Conservation (phyloP, 768 basidiomycete species). For the Psilocybe azurescens region DNA sequence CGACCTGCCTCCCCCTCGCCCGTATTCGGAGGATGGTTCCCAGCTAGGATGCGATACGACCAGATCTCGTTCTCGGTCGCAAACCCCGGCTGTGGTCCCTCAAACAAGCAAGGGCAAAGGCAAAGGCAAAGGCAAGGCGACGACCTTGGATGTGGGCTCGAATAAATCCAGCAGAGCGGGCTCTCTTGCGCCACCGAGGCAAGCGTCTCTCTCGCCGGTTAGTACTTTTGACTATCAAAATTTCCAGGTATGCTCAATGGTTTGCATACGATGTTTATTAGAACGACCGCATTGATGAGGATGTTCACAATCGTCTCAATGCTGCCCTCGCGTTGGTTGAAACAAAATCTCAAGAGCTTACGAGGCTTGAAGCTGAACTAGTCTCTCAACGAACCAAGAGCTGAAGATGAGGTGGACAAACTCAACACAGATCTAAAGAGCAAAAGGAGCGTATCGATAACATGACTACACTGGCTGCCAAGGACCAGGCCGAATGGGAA, state of each 20-base stretch:
- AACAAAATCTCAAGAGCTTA: slow-evolving; percentile 7
- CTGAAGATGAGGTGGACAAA: slow-evolving; percentile 2
- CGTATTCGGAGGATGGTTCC: slow-evolving; percentile 6
- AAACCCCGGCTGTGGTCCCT: slow-evolving; percentile 7
- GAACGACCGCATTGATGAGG: background rate
- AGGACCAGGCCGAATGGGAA: slow-evolving; percentile 6
- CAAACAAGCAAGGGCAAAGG: slow-evolving; percentile 6
- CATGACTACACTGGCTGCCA: background rate
- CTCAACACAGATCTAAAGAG: background rate
- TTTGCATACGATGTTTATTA: background rate
- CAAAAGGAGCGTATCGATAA: background rate
- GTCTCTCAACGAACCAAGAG: slow-evolving; percentile 20
- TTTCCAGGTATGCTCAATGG: background rate
- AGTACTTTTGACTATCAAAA: background rate
- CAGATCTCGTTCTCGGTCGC: slow-evolving; percentile 24
- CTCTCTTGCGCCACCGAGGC: background rate
- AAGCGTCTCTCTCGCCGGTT: background rate
- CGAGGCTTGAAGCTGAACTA: slow-evolving; percentile 18
- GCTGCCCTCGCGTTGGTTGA: slow-evolving; percentile 4
- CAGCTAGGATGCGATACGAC: slow-evolving; percentile 1
- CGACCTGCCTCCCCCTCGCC: slow-evolving; percentile 5
- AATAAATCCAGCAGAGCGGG: background rate
- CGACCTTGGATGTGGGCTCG: background rate
- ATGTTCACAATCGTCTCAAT: background rate
- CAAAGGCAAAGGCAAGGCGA: background rate